Evolutionary conservation across 768 basidiomycete genomes (phyloP).

Genomic region (Tylopilus rubrobrunneus): DNA sequence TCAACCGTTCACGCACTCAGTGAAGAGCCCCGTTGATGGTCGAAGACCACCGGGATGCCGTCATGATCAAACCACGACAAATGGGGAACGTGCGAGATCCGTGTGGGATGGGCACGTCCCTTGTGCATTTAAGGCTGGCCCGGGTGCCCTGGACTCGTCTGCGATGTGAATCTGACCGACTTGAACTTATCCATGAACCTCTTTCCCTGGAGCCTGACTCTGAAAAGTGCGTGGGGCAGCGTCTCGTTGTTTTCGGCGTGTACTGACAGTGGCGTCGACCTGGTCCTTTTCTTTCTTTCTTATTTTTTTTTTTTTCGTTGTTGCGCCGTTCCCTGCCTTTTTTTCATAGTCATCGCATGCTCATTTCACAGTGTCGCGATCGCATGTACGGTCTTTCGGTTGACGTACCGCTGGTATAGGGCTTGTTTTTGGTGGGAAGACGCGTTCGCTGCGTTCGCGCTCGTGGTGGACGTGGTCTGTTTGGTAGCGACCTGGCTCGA

Average conservation of each 20-base stretch:
- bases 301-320: too few species aligned
- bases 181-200: neutral
- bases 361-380: conserved; percentile 22
- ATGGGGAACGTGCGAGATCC: neutral
- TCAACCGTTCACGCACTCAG: too few species aligned
- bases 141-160: neutral
- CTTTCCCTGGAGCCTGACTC: conserved; percentile 7
- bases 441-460: conserved; percentile 20
- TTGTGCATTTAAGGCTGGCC: neutral
- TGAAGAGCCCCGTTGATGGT: neutral
- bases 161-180: neutral
- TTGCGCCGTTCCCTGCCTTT: neutral
- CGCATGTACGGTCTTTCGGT: conserved; percentile 20
- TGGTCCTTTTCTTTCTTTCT: too few species aligned
- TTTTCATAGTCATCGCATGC: conserved; percentile 13
- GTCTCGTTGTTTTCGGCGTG: neutral
- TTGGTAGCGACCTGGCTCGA: conserved; percentile 10
- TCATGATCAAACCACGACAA: neutral
- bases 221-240: conserved; percentile 12
- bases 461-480: conserved; percentile 14
- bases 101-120: too few species aligned
- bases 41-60: conserved; percentile 1
- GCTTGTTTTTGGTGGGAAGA: conserved; percentile 31
- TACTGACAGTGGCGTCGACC: too few species aligned
- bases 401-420: conserved; percentile 19